These are phyloP conservation scores for Leersia perrieri DNA, from an alignment of 176 grass and related monocot genomes.

Conservation along the genomic window DNA sequence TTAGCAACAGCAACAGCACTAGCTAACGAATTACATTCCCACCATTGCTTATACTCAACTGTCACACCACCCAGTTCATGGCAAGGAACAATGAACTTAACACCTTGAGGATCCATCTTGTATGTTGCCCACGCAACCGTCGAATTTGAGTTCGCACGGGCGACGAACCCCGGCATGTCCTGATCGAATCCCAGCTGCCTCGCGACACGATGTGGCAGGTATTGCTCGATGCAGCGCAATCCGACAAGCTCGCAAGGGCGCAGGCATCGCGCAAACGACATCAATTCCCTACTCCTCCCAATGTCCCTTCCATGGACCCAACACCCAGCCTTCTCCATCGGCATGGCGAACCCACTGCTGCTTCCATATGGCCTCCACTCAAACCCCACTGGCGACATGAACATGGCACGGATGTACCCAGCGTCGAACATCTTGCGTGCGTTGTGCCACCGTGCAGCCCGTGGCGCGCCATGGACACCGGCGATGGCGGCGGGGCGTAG, in stretches of 20 bases:
- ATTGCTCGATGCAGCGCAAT: constrained; percentile 39
- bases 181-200: constrained; percentile 78
- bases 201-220: constrained; percentile 58
- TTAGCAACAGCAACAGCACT: constrained; percentile 8
- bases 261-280: constrained; percentile 33
- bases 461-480: neutral
- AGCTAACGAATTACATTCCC: constrained; percentile 36
- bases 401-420: neutral
- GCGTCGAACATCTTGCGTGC: neutral
- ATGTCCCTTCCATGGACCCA: constrained; percentile 18
- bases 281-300: neutral
- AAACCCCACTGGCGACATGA: constrained; percentile 36
- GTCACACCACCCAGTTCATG: constrained; percentile 36
- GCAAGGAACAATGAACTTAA: constrained; percentile 39
- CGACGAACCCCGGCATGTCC: constrained; percentile 47
- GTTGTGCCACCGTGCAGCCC: constrained; percentile 41
- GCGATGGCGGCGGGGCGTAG: constrained; percentile 8
- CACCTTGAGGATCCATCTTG: constrained; percentile 39
- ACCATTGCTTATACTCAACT: constrained; percentile 47
- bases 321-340: neutral
- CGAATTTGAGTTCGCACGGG: constrained; percentile 29
- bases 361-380: constrained; percentile 34
- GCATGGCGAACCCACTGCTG: neutral
- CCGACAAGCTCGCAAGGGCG: constrained; percentile 41
- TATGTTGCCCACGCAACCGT: constrained; percentile 55